A percentile compares a stretch with the other conserved stretches of the same genome.
Conservation (phyloP, 352 stramenopile species). For the Pythium pyrilobum region DNA sequence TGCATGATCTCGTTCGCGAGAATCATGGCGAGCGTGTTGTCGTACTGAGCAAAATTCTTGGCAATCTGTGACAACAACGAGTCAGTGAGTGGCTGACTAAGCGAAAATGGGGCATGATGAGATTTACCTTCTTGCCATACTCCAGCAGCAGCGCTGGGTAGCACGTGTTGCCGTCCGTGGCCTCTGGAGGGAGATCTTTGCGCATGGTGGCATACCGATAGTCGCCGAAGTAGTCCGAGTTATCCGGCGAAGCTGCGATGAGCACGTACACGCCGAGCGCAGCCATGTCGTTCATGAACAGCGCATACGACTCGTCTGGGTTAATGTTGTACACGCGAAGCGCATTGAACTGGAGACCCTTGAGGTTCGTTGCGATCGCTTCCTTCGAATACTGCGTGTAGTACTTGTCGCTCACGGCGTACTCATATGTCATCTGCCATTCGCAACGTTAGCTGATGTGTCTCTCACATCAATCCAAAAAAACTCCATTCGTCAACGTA, state of each 20-base stretch:
- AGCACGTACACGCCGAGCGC: constrained; percentile 73
- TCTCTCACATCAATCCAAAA: constrained; percentile 1
- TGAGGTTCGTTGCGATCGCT: constrained; percentile 51
- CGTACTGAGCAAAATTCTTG: constrained; percentile 83
- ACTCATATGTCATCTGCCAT: constrained; percentile 76
- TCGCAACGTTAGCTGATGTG: no score
- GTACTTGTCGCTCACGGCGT: constrained; percentile 80
- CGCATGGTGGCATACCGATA: constrained; percentile 65
- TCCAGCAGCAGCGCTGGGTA: constrained; percentile 78
- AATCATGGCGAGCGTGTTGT: constrained; percentile 82
- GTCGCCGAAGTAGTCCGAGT: constrained; percentile 78
- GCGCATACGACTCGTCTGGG: constrained; percentile 68
- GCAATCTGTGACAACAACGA: constrained; percentile 36
- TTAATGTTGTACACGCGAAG: constrained; percentile 86
- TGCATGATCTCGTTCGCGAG: constrained; percentile 89
- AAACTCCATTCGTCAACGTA: constrained; percentile 27
- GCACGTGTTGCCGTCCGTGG: constrained; percentile 57
- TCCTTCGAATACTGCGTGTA: constrained; percentile 80
- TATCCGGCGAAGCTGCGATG: constrained; percentile 69
- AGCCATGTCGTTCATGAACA: constrained; percentile 84
- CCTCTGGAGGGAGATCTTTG: constrained; percentile 31
- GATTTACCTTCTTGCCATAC: constrained; percentile 68
- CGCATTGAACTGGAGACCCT: constrained; percentile 77
- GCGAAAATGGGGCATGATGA: not conserved
- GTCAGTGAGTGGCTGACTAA: not conserved